Evolutionary conservation across 768 basidiomycete species (phyloP).

Genomic region (Suillus americanus): DNA sequence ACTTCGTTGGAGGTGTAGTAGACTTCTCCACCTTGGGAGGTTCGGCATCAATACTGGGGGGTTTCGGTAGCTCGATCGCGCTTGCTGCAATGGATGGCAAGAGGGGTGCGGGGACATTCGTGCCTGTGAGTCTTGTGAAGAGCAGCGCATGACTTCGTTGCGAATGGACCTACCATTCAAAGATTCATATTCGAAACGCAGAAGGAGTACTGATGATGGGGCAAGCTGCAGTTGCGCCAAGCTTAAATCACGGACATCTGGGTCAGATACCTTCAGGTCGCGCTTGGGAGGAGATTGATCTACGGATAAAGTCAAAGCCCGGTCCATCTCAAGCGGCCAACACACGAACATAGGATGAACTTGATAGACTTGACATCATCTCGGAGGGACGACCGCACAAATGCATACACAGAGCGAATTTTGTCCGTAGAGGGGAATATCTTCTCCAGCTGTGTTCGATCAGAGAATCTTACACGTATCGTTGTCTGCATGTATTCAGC

Average conservation of each 20-base stretch:
- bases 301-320: conserved; percentile 26
- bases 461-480: conserved; percentile 79
- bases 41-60: conserved; percentile 39
- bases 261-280: conserved; percentile 82
- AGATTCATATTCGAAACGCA: conserved; percentile 71
- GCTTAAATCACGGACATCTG: conserved; percentile 62
- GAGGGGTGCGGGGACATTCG: conserved; percentile 63
- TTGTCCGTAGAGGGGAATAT: conserved; percentile 76
- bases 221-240: conserved; percentile 73
- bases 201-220: conserved; percentile 74
- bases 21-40: conserved; percentile 10
- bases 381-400: conserved; percentile 67
- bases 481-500: conserved; percentile 54
- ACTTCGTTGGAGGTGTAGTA: conserved; percentile 11
- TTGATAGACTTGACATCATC: conserved; percentile 79
- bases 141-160: neutral
- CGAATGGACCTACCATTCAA: conserved; percentile 54
- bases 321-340: neutral
- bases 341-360: conserved; percentile 75
- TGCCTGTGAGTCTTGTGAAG: conserved; percentile 38
- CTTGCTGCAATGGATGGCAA: conserved; percentile 51
- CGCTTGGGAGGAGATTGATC: conserved; percentile 82
- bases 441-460: conserved; percentile 80
- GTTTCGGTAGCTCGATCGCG: conserved; percentile 67
- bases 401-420: conserved; percentile 82